Conservation (phyloP, 352 stramenopile genomes). For the Phytophthora palmivora region DNA sequence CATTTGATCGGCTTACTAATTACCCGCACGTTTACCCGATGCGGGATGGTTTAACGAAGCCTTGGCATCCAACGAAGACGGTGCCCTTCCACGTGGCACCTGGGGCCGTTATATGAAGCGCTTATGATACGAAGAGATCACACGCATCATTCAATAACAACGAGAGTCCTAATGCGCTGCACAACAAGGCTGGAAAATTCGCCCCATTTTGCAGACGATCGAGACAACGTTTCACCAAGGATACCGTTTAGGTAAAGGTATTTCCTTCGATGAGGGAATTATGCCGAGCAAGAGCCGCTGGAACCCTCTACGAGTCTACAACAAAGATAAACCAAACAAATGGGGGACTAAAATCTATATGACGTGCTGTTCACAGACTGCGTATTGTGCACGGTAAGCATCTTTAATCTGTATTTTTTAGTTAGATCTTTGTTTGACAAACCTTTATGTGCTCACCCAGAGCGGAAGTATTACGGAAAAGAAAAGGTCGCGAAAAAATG, state of each 20-base stretch:
- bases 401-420: neutral
- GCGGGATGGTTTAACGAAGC: no score
- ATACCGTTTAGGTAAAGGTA: slow-evolving; percentile 7
- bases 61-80: no score
- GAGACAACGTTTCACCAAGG: slow-evolving; percentile 25
- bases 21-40: no score
- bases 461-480: slow-evolving; percentile 21
- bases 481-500: slow-evolving; percentile 10
- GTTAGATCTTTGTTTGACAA: neutral
- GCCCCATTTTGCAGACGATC: slow-evolving; percentile 14
- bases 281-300: slow-evolving; percentile 14
- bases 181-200: slow-evolving; percentile 29
- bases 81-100: slow-evolving; percentile 19
- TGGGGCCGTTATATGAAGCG: slow-evolving; percentile 14
- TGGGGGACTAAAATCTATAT: slow-evolving; percentile 5
- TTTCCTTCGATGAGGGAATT: slow-evolving; percentile 26
- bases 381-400: slow-evolving; percentile 19
- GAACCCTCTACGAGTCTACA: slow-evolving; percentile 25
- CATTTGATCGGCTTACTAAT: no score
- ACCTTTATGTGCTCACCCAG: no score
- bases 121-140: slow-evolving; percentile 7
- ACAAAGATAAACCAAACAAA: slow-evolving; percentile 20
- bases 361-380: slow-evolving; percentile 18
- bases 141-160: slow-evolving; percentile 28
- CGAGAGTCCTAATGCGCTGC: neutral